Evolutionary conservation across 2,329 filamentous ascomycete genomes (phyloP), one percentile per base, ranked within the genome.

Genomic region (Trichoderma gracile): DNA sequence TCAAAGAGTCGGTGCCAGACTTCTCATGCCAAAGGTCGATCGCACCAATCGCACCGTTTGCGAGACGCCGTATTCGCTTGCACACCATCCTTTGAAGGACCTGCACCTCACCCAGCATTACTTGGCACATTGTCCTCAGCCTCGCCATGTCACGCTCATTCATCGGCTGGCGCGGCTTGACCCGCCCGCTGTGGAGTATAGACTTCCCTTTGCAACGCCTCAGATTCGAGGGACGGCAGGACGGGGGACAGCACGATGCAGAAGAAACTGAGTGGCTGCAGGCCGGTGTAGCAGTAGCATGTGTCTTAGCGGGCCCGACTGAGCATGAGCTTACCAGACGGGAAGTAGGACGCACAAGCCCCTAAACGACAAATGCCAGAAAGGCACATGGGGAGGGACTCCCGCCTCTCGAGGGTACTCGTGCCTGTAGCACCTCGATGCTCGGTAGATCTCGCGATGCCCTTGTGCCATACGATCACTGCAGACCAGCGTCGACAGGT

Each of bases 101-200:
- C n/a, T 33, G 10, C 33, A 14, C 33, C 33, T 38, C 33, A 38
- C 33, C 33, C 10, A 38, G 10, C 33, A 38, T 25, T 60, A 42
- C 19, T 10, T 23, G 53, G 53, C 21, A 53, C 27, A 33, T 43
- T 62, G 27, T 54, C 43, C 19, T 45, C 58, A 62, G 47, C 58
- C 58, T 62, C 47, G 57, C 30, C 42, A 54, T 53, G 58, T 54
- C 58, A 46, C 61, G 33, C 15, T 52, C 56, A 38, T 38, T 5
- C 33, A 47, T 60, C 63, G 63, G 55, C 56, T 65, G 63, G 63
- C 63, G 63, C 63, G 63, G 63, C 63, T 45, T 65, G 49, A 61
- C 42, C 63, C 63, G 55, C 63, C 63, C 63, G 63, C 63, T 54
- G 63, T 65, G 63, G 63, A 61, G 63, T 65, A 49, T 58, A 38